Conservation (phyloP, 306 rosid species). For the Vachellia collinsii region DNA sequence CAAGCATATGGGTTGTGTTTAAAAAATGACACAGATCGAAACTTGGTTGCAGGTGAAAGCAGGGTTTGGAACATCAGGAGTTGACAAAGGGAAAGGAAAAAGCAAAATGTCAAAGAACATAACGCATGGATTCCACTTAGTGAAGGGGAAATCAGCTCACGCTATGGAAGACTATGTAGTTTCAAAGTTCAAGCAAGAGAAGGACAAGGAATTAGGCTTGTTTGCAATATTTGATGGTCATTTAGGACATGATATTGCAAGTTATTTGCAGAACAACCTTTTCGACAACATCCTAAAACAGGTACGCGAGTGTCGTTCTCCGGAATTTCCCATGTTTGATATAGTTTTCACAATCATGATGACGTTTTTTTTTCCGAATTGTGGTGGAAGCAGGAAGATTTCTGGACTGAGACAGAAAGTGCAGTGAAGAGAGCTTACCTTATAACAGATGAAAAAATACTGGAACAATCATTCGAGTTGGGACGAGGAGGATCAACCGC, state of each 20-base stretch:
- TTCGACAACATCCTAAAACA: slow-evolving; percentile 64
- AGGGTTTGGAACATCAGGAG: slow-evolving; percentile 47
- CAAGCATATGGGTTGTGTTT: too few relatives aligned
- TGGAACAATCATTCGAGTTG: slow-evolving; percentile 50
- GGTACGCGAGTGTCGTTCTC: slow-evolving; percentile 31
- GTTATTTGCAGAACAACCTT: slow-evolving; percentile 64
- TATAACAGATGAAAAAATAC: slow-evolving; percentile 61
- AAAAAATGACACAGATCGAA: too few relatives aligned
- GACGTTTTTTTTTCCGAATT: slow-evolving; percentile 8
- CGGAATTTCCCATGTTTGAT: background rate
- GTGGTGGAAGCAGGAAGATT: slow-evolving; percentile 52
- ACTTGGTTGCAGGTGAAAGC: slow-evolving; percentile 41
- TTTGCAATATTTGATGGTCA: slow-evolving; percentile 84
- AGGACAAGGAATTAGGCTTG: slow-evolving; percentile 58
- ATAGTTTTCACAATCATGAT: background rate
- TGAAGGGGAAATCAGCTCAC: slow-evolving; percentile 69
- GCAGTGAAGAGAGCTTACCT: slow-evolving; percentile 62
- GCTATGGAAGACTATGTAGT: slow-evolving; percentile 74
- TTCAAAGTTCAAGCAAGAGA: slow-evolving; percentile 56
- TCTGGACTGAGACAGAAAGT: slow-evolving; percentile 54
- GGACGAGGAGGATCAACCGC: slow-evolving; percentile 83
- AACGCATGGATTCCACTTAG: slow-evolving; percentile 65
- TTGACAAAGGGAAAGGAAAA: slow-evolving; percentile 65
- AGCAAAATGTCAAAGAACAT: slow-evolving; percentile 50
- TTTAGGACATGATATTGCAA: slow-evolving; percentile 69